Base-by-base conservation (phyloP, 495 filamentous ascomycete species). In the Penicillium chermesinum region DNA sequence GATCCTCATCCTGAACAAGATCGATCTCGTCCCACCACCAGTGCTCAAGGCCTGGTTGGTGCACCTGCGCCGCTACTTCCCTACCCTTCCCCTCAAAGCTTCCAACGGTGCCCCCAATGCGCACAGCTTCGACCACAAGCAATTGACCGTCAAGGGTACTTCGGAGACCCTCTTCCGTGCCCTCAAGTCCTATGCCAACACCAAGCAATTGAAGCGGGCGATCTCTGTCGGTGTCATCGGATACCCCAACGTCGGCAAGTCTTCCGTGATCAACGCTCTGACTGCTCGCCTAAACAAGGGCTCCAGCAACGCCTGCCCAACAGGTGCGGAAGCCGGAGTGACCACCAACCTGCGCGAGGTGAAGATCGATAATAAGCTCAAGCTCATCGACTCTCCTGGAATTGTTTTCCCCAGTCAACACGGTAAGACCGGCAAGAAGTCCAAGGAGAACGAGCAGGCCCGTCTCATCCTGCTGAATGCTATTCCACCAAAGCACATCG, bases 191-290 rank as follows among this genome's bases (percentile, higher is more conserved):
- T 96, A 87, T 64, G 88, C 91, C n/a, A 80, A 86, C 49, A 76
- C 78, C 48, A 86, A 85, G 67, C 82, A 90, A 55, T 73, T 96
- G 53, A 94, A 94, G 74, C 85, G 91, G 38, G 83, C 91, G 43
- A 83, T 93, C 61, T 88, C 85, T 37, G 91, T 97, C 46, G 91
- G 91, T 54, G 85, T 97, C 38, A 91, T 97, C 59, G 91, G 91
- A 35, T 96, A 96, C 70, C 91, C 91, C 50, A 97, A 97, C 67
- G 91, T 96, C 51, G 91, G 91, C 64, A 97, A 97, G 69, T 95
- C 89, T 13, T 95, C 89, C 38, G 88, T 97, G 52, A 95, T 97
- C 78, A 97, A 97, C 64, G 86, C 89, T 7, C 83, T 97, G 30
- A 86, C 86, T 3, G 83, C 88, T 25, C 84, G 89, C 38, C 71